Evolutionary conservation across 1,284 basidiomycete species (phyloP), one percentile per base, ranked within the genome.

Genomic region (Spongispora temasekensis): DNA sequence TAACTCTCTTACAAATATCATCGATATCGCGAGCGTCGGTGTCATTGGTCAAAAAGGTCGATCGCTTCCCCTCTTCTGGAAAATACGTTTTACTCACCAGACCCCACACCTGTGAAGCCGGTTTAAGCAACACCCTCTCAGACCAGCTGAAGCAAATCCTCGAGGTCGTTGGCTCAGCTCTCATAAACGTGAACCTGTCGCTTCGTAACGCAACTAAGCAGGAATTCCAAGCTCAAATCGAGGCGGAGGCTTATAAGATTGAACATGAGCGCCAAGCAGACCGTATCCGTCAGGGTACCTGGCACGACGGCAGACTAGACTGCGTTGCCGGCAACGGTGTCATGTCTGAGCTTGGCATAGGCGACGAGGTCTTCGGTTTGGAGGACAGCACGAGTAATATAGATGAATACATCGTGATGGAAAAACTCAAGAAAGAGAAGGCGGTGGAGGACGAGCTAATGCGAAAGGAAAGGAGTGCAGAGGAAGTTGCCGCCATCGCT

Each of bases 11-110:
- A 94, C 89, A 72, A 91, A 86, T 63, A 77, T 98, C 59, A 88
- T 98, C 61, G 97, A 99, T 71, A 82, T 99, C n/a, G 95, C 94
- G 0, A 90, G 91, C 58, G 86, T 96, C 37, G 95, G 96, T 8
- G 72, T 99, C 25, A 98, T 98, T 67, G 97, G 97, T 1, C 95
- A 97, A 72, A 98, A 98, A 79, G 85, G 91, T 90, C 62, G 21
- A 32, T 48, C 21, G 9, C 54, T 10, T 25, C 23, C 17, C 30
- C 54, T 37, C 31, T 42, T 7, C 12, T 19, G 12, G 5, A 15
- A 7, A n/a, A 1, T 4, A 1, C 25, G 17, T 5, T 37, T 54
- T 40, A 63, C 57, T 63, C 28, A 61, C 53, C 42, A 56, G 48
- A 34, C 56, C n/a, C n/a, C n/a, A 28, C 34, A 32, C 15, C 35